Percentiles rank a stretch among this genome's conserved stretches.
phyloP scores from a whole-genome alignment of 2,329 filamentous ascomycete genomes.

The Aspergillus ochraceus region DNA sequence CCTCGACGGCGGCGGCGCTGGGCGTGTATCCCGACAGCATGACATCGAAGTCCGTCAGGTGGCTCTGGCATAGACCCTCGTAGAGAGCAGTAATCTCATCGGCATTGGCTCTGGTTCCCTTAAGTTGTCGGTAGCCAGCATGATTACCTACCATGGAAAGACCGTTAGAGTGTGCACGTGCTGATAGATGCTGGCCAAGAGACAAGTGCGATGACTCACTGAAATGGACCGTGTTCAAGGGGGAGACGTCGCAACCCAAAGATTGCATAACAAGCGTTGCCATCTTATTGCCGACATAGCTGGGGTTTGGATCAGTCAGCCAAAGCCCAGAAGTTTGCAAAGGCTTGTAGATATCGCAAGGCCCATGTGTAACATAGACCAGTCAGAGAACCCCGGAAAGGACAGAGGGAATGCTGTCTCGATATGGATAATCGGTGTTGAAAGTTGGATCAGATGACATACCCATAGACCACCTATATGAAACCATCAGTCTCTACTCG shows the following conservation, averaged over 20 bases:
- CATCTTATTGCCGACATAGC: conserved; percentile 98
- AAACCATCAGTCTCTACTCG: not conserved
- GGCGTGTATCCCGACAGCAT: conserved; percentile 95
- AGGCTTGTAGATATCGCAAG: not conserved
- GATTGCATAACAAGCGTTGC: conserved; percentile 92
- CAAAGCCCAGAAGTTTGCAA: not conserved
- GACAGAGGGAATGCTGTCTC: too few relatives aligned
- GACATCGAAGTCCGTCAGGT: conserved; percentile 87
- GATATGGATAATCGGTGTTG: too few relatives aligned
- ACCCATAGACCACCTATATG: conserved; percentile 36
- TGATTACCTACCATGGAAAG: conserved; percentile 71
- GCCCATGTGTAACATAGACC: not conserved
- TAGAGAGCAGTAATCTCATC: conserved; percentile 83
- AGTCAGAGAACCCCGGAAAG: not conserved
- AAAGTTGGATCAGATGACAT: conserved; percentile 13
- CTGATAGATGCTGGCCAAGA: not conserved
- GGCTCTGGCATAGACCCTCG: conserved; percentile 76
- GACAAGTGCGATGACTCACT: conserved; percentile 59
- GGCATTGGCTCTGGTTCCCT: conserved; percentile 77
- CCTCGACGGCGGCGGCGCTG: conserved; percentile 77
- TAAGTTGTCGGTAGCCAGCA: conserved; percentile 86
- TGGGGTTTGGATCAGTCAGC: conserved; percentile 38
- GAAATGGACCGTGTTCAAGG: conserved; percentile 95
- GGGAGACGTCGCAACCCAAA: conserved; percentile 88
- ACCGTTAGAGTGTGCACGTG: conserved; percentile 2